Conservation (phyloP, 192 early-diverging fungal species). For the Entomortierella chlamydospora region DNA sequence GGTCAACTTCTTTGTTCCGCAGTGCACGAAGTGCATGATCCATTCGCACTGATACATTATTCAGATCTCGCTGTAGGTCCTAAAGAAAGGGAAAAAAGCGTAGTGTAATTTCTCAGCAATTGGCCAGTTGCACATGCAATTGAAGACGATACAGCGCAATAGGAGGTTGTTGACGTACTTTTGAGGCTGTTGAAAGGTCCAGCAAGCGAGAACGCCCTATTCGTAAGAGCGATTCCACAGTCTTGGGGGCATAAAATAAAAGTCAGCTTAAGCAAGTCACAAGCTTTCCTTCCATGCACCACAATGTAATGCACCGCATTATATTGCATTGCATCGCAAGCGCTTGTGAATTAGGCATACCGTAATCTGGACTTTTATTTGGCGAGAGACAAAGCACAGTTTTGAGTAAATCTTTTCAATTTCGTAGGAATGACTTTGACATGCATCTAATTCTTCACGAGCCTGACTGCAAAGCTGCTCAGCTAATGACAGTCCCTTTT, state of each 20-base stretch:
- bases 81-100: background rate
- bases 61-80: slow-evolving; percentile 38
- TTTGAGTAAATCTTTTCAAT: slow-evolving; percentile 54
- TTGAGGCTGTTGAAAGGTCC: slow-evolving; percentile 25
- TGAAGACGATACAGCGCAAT: background rate
- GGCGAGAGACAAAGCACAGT: slow-evolving; percentile 46
- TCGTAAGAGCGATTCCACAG: slow-evolving; percentile 30
- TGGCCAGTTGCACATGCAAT: no score
- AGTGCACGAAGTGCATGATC: slow-evolving; percentile 36
- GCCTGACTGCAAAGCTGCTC: slow-evolving; percentile 51
- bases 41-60: slow-evolving; percentile 34
- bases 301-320: background rate
- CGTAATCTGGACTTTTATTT: slow-evolving; percentile 47
- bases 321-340: background rate
- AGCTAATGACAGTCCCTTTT: slow-evolving; percentile 45
- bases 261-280: background rate
- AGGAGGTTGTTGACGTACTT: slow-evolving; percentile 10
- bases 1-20: slow-evolving; percentile 31
- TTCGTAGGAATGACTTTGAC: slow-evolving; percentile 44
- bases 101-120: background rate
- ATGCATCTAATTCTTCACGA: slow-evolving; percentile 40
- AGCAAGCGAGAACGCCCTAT: slow-evolving; percentile 25
- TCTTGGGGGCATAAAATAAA: slow-evolving; percentile 7
- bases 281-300: background rate
- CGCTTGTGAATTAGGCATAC: slow-evolving; percentile 5